Evolutionary conservation across 1,139 yeast genomes (phyloP).

Genomic region (Barnettozyma hawaiiensis): DNA sequence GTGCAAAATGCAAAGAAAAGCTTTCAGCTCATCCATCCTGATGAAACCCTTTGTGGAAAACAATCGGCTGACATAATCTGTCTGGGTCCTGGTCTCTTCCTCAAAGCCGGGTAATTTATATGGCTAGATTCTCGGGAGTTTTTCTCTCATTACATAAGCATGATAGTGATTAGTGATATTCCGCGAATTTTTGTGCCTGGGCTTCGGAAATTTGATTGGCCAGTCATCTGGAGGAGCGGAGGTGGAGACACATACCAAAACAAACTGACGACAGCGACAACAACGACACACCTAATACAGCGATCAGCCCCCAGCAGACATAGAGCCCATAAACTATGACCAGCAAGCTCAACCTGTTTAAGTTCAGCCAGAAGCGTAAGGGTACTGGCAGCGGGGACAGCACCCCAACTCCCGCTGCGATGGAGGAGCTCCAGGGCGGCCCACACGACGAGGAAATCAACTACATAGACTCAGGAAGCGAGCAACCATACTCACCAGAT

Average conservation of each 20-base stretch:
- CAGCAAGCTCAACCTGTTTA: constrained; percentile 11
- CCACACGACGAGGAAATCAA: constrained; percentile 5
- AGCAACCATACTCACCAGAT: constrained; percentile 10
- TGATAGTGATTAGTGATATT: neutral
- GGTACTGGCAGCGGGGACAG: neutral
- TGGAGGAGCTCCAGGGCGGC: neutral
- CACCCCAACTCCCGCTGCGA: neutral
- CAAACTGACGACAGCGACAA: too few relatives aligned
- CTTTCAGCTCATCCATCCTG: too few relatives aligned
- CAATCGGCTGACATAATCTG: neutral
- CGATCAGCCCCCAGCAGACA: neutral
- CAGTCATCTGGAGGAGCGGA: neutral
- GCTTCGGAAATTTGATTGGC: neutral
- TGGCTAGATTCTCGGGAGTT: neutral
- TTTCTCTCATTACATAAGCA: neutral
- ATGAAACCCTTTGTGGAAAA: too few relatives aligned
- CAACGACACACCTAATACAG: neutral
- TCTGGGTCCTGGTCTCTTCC: neutral
- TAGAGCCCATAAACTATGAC: constrained; percentile 5
- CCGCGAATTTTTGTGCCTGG: neutral
- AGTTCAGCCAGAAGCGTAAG: constrained; percentile 9
- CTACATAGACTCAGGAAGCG: constrained; percentile 9
- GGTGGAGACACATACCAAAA: neutral
- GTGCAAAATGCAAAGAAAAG: neutral
- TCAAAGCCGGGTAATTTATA: neutral